Evolutionary conservation across 129 eudicot species (phyloP), one percentile per base, ranked within the genome.

Genomic region (Solidago caesia): DNA sequence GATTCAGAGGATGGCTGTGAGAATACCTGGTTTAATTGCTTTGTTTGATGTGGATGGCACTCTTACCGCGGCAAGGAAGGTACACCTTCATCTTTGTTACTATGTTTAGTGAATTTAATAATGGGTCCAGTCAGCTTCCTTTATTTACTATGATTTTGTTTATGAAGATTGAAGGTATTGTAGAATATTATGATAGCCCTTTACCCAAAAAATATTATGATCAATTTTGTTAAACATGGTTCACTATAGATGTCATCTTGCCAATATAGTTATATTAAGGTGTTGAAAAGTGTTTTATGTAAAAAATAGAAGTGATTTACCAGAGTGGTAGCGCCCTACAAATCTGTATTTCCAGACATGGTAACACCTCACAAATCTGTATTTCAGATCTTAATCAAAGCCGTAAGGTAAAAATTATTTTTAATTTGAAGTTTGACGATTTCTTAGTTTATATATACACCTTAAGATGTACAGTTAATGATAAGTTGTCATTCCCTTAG

Each of bases 31-130:
- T 55, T 74, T 93, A n/a, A 88, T 93, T 83, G 98, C 98, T 67
- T 79, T 93, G 63, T 93, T 93, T 67, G 98, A 93, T 83, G 96
- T 93, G 46, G 96, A 93, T 85, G 98, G 96, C 75, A 93, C 98
- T 52, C 96, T 93, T 21, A 93, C 98, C 3, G 89, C 92, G 47
- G 84, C 98, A 14, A 61, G 98, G 61, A 93, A 90, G 92, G 98
- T 93, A 77, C 45, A 55, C 79, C 70, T 68, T 7, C 14, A 52
- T 56, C 45, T 73, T 46, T 71, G 15, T 64, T 27, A 53, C 61
- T 29, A 14, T 6, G 5, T 61, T 48, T 41, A 25, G 45, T 61
- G 66, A 61, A 49, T 42, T 12, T 76, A 43, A 42, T 21, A 58
- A 27, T 42, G 61, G 39, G 43, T 60, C 75, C 6, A 71, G 70